Conservation (phyloP, 768 basidiomycete genomes). For the Rhodotorula kratochvilovae region DNA sequence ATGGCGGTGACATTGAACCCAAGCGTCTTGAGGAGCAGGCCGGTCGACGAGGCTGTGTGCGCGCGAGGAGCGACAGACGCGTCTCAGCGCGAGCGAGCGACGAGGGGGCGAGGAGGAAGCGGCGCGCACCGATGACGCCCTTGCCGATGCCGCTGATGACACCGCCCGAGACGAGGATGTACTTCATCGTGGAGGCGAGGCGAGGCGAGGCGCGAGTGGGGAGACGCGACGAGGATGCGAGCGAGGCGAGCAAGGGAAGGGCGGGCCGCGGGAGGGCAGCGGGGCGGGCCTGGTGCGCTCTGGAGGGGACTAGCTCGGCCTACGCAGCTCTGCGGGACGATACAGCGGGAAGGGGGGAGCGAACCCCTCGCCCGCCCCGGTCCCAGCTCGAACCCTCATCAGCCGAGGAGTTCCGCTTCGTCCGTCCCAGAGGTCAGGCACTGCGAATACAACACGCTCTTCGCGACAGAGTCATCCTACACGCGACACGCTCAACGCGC, state of each 20-base stretch:
- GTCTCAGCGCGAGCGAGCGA: neutral
- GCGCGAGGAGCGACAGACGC: neutral
- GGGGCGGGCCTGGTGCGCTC: neutral
- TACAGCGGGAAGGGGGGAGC: neutral
- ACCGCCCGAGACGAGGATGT: conserved; percentile 91
- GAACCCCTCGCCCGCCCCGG: neutral
- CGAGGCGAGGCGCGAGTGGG: neutral
- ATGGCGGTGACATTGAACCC: conserved; percentile 97
- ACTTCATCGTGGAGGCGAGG: conserved; percentile 66
- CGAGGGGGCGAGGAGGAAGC: neutral
- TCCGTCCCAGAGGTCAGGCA: neutral
- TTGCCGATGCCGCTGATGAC: conserved; percentile 99
- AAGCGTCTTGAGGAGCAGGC: conserved; percentile 85
- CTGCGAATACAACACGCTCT: neutral
- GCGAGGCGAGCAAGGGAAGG: neutral
- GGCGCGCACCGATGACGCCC: conserved; percentile 82
- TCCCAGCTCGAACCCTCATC: neutral
- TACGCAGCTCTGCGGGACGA: neutral
- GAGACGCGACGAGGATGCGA: neutral
- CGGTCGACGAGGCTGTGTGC: conserved; percentile 85
- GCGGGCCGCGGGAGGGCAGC: neutral
- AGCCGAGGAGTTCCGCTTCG: neutral
- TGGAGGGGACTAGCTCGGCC: neutral
- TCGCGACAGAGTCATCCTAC: neutral
- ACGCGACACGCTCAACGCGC: neutral